A percentile compares a stretch with the other conserved stretches of the same genome.
phyloP scores from a whole-genome alignment of 805 yeast species.

The Candida ulmi region DNA sequence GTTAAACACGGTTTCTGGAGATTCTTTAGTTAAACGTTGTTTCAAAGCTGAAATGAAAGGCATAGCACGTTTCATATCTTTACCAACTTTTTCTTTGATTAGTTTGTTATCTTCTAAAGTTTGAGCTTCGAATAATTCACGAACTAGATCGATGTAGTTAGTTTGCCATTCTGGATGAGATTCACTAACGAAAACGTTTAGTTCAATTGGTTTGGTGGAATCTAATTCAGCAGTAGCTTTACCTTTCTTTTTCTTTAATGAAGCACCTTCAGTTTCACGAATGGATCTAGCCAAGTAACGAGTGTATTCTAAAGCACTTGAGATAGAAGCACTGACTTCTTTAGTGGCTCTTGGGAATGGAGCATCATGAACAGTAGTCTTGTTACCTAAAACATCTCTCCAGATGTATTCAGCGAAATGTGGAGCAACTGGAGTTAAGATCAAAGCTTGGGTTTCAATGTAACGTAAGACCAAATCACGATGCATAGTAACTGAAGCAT shows the following conservation, averaged over 20 bases:
- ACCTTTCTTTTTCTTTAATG: conserved; percentile 84
- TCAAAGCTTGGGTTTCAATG: conserved; percentile 79
- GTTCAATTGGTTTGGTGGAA: conserved; percentile 60
- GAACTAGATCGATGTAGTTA: conserved; percentile 72
- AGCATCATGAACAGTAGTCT: conserved; percentile 65
- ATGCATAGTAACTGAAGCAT: conserved; percentile 67
- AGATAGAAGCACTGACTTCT: conserved; percentile 54
- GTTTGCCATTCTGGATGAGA: conserved; percentile 94
- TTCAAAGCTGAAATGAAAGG: conserved; percentile 88
- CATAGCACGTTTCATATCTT: conserved; percentile 97
- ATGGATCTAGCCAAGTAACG: conserved; percentile 74
- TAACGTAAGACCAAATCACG: conserved; percentile 73
- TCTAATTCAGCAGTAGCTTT: conserved; percentile 67
- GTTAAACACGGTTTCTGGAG: conserved; percentile 78
- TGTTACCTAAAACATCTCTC: conserved; percentile 70
- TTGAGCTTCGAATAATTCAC: conserved; percentile 64
- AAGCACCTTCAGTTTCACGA: conserved; percentile 89
- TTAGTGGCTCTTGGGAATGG: conserved; percentile 72
- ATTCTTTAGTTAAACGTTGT: conserved; percentile 65
- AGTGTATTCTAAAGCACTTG: conserved; percentile 73
- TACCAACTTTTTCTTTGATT: conserved; percentile 63
- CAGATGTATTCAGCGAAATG: conserved; percentile 90
- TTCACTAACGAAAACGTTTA: conserved; percentile 68
- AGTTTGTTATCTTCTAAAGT: conserved; percentile 59
- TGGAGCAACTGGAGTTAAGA: conserved; percentile 91